These are phyloP conservation scores for Cutaneotrichosporon sp. DNA, from an alignment of 1,284 basidiomycete species.

Conservation along the genomic window DNA sequence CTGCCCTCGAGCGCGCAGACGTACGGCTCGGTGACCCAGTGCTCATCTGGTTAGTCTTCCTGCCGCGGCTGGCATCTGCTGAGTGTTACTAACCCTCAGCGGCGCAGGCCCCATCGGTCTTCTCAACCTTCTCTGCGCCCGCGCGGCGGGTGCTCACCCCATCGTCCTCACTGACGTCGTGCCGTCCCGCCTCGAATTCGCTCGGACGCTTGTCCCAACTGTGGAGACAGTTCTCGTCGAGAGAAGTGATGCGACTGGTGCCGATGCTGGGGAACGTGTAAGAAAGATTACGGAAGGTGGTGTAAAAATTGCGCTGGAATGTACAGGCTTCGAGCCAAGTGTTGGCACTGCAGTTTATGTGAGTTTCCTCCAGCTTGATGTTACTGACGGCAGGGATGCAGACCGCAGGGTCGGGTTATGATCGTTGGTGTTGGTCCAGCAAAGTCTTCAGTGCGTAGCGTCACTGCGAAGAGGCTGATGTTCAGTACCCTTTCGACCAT, in stretches of 20 bases:
- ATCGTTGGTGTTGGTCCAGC: constrained; percentile 53
- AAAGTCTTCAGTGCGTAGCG: background rate
- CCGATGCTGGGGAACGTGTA: constrained; percentile 39
- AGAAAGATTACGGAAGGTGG: constrained; percentile 33
- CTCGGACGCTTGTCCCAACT: constrained; percentile 51
- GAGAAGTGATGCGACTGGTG: constrained; percentile 10
- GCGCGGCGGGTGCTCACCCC: constrained; percentile 53
- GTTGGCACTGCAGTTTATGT: constrained; percentile 73
- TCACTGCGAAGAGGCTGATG: no score
- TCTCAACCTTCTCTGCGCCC: constrained; percentile 51
- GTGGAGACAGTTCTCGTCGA: constrained; percentile 48
- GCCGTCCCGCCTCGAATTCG: constrained; percentile 52
- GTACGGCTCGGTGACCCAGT: constrained; percentile 51
- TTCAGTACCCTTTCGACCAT: constrained; percentile 51
- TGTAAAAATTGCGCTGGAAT: constrained; percentile 42
- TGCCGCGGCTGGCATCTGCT: background rate
- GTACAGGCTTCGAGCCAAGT: constrained; percentile 77
- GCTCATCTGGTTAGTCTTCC: constrained; percentile 45
- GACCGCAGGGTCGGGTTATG: constrained; percentile 51
- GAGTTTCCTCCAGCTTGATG: no score
- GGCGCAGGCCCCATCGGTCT: constrained; percentile 54
- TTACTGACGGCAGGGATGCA: constrained; percentile 41
- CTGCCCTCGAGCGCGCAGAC: constrained; percentile 51
- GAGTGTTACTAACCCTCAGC: no score
- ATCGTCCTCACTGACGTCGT: constrained; percentile 55